Evolutionary conservation across 768 basidiomycete genomes (phyloP).

Genomic region (Mrakia gelida): DNA sequence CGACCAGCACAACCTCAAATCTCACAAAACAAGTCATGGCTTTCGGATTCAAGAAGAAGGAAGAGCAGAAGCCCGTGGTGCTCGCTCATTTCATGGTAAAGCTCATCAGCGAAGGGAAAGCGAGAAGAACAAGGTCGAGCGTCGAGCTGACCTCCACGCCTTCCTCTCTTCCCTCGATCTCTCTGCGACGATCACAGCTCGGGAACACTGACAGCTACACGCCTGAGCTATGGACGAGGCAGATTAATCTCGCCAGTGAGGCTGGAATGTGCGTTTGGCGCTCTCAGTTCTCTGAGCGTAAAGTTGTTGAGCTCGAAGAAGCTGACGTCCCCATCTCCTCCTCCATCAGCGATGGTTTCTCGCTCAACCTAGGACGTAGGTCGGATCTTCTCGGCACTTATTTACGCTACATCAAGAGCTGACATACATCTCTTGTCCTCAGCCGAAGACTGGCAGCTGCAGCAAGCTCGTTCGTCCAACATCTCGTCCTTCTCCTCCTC

Average conservation of each 20-base stretch:
- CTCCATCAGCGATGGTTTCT: conserved; percentile 40
- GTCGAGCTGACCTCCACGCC: neutral
- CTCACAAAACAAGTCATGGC: neutral
- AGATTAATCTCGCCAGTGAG: conserved; percentile 39
- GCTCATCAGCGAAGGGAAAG: too few species aligned
- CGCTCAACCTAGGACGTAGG: conserved; percentile 42
- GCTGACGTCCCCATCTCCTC: neutral
- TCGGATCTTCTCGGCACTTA: neutral
- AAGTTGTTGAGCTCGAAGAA: neutral
- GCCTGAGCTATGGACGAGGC: conserved; percentile 37
- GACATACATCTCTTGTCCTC: neutral
- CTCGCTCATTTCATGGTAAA: conserved; percentile 46
- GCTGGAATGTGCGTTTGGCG: conserved; percentile 38
- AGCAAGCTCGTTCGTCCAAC: conserved; percentile 41
- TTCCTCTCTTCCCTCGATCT: neutral
- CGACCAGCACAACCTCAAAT: neutral
- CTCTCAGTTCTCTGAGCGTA: neutral
- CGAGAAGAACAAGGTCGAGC: neutral
- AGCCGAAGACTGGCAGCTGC: conserved; percentile 43
- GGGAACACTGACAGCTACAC: conserved; percentile 45
- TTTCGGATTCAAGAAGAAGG: neutral
- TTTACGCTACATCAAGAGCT: neutral
- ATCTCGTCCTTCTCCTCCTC: neutral
- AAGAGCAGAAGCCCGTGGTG: conserved; percentile 33
- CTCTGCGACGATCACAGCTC: conserved; percentile 34